phyloP scores from a whole-genome alignment of 371 early-diverging fungal genomes.

The Rhizopus stolonifer region DNA sequence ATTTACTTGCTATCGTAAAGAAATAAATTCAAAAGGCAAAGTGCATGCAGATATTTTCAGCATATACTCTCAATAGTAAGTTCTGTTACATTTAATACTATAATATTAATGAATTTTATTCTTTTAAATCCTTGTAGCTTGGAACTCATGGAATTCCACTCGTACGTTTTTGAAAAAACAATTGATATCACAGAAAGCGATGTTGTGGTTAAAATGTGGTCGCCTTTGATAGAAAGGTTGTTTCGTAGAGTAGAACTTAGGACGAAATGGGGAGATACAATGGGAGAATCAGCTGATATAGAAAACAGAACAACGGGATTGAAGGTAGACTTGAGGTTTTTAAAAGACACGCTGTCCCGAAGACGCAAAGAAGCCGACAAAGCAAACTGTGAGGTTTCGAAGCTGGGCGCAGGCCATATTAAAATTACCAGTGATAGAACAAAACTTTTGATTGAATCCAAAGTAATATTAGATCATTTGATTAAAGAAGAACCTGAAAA shows the following conservation, averaged over 20 bases:
- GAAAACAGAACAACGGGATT: no score
- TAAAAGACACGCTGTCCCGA: neutral
- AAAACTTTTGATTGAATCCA: neutral
- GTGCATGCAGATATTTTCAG: no score
- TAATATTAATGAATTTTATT: neutral
- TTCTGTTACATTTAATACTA: neutral
- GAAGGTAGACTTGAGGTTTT: no score
- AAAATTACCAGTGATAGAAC: neutral
- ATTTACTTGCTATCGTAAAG: no score
- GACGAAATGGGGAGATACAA: neutral
- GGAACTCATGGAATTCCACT: neutral
- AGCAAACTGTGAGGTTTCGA: neutral
- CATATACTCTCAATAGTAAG: neutral
- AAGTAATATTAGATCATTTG: no score
- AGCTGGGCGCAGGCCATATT: neutral
- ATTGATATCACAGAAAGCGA: constrained; percentile 4
- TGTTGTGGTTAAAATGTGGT: neutral
- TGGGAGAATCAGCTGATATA: no score
- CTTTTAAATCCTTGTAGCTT: constrained; percentile 1
- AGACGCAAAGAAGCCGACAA: neutral
- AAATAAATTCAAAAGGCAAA: no score
- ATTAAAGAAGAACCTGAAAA: neutral
- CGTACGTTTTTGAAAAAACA: neutral
- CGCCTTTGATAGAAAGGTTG: neutral
- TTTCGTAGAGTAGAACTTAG: neutral